Percentiles rank a stretch among this genome's conserved stretches.
These are phyloP conservation scores for Candida oleophila DNA, from an alignment of 805 yeast species.

Conservation along the genomic window DNA sequence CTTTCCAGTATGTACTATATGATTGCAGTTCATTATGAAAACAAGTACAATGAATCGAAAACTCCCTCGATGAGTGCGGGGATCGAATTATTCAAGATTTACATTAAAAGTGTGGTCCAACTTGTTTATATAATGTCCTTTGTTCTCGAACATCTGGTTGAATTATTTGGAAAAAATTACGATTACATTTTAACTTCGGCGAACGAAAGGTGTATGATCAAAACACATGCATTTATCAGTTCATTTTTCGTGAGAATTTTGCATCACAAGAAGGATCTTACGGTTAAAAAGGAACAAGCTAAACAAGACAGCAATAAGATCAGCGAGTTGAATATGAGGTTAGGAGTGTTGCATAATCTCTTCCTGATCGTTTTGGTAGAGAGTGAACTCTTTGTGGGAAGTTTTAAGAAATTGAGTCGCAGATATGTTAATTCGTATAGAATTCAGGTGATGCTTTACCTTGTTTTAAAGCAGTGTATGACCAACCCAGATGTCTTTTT, in stretches of 20 bases:
- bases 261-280: conserved; percentile 34
- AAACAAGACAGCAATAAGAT: conserved; percentile 9
- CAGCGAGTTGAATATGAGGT: conserved; percentile 18
- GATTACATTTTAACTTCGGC: conserved; percentile 36
- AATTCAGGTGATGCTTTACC: conserved; percentile 40
- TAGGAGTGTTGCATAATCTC: conserved; percentile 31
- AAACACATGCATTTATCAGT: conserved; percentile 38
- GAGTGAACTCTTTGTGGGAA: conserved; percentile 44
- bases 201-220: conserved; percentile 40
- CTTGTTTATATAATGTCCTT: conserved; percentile 43
- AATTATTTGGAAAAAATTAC: conserved; percentile 38
- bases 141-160: conserved; percentile 41
- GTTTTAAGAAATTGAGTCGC: conserved; percentile 35
- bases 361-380: conserved; percentile 33
- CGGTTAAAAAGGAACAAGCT: conserved; percentile 12
- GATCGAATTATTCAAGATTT: conserved; percentile 41
- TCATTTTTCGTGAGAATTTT: conserved; percentile 39
- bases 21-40: conserved; percentile 42
- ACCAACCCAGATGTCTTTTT: conserved; percentile 38
- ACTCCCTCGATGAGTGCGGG: conserved; percentile 37
- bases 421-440: conserved; percentile 41
- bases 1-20: conserved; percentile 39
- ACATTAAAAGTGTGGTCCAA: conserved; percentile 40
- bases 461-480: conserved; percentile 41
- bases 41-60: conserved; percentile 24